Evolutionary conservation across 2,329 filamentous ascomycete genomes (phyloP), one percentile per base, ranked within the genome.

Genomic region (Diaporthe sp.): DNA sequence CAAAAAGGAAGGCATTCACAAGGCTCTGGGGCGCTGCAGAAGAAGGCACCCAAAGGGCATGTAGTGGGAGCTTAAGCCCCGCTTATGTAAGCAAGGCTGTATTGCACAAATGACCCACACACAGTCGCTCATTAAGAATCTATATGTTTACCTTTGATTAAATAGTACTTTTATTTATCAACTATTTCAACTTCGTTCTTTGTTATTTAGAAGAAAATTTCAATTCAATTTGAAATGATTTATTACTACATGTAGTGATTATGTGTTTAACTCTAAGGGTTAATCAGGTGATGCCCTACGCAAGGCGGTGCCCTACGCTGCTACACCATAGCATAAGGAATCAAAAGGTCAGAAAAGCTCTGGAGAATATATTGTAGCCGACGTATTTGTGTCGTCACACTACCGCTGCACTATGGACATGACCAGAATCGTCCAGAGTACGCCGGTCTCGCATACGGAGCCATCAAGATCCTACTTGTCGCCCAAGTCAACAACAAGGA

Each of bases 401-500:
- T 17, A 47, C 20, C 44, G 15, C 44, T 39, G 37, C 10, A 47
- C 4, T 47, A 20, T 17, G 44, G 7, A 15, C 4, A 47, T 47
- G 15, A 47, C 6, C 44, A 39, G 37, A 39, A 39, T 39, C 37
- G 37, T 13, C 0, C 37, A 39, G 37, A 68, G 12, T 68, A 74
- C 9, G 39, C 70, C 5, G 61, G 60, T 2, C 15, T 58, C 15
- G 49, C 37, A 0, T 74, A 74, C 22, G 61, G 72, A 34, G 72
- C 60, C 15, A 15, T 68, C n/a, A 74, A 74, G 37, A 74, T 74
- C 25, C 28, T 68, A 13, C 39, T 74, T 13, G 49, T 74, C 4
- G 60, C 53, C 44, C 61, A 74, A n/a, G 17, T 74, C 72, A 74
- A 68, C n/a, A 37, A 68, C 25, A 9, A 68, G n/a, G 60, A 74